Evolutionary conservation across 2,329 filamentous ascomycete species (phyloP), one percentile per base, ranked within the genome.

Genomic region (Ophiocordyceps camponoti-rufipedis): DNA sequence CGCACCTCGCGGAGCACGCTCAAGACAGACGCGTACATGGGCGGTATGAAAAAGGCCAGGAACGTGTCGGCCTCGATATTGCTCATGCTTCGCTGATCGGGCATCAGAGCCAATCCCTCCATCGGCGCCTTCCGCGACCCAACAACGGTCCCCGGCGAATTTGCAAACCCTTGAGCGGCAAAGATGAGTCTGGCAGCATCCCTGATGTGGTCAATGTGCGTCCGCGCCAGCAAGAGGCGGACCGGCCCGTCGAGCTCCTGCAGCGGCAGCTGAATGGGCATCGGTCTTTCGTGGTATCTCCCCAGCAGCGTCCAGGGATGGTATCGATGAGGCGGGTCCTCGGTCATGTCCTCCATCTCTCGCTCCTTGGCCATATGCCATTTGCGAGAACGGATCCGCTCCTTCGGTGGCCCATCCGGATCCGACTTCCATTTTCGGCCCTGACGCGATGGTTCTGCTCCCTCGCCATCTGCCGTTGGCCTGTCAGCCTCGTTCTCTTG

Each of bases 21-120:
- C 65, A 76, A 75, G 8, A 75, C 67, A 1, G 80, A 74, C 2
- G 82, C 75, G 54, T 86, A 89, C 16, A 78, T 72, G 2, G 75
- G 80, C 0, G 85, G 84, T 53, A 87, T 66, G 16, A 83, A 73
- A 0, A 74, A 73, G 1, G 81, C 74, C 47, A 88, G 64, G 56
- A 80, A 88, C 4, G 75, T 73, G 62, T 89, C 82, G 2, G 78
- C 81, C 52, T 88, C 80, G 44, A 88, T 84, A 46, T 83, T 74
- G 2, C 71, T 72, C 82, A 89, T 85, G 40, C 71, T 71, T 48
- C 70, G 66, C 50, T 83, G 74, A 16, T 71, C 70, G 0, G 81
- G 75, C 46, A 78, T 70, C 41, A 88, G 62, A 1, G 74, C 69
- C 28, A 88, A 75, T 0, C 75, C 69, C 49, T 73, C 75, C 65